A percentile compares a stretch with the other conserved stretches of the same genome.
Evolutionary conservation across 495 filamentous ascomycete genomes (phyloP).

Genomic region (Astrocystis sublimbata): DNA sequence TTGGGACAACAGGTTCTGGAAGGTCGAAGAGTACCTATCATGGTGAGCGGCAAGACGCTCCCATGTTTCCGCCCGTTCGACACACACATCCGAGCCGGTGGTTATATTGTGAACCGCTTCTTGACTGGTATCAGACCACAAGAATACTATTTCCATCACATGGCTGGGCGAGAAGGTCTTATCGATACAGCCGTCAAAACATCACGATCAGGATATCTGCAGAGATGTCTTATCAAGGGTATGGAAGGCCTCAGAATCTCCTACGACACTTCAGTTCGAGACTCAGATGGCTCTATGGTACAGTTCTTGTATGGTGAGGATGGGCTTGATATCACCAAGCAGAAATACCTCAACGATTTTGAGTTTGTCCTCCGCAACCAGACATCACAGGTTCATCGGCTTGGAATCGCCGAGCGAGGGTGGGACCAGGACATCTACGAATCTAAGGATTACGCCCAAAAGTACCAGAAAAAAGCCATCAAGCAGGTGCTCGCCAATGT

Average conservation of each 20-base stretch:
- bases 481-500: slow-evolving; percentile 71
- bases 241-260: slow-evolving; percentile 94
- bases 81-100: slow-evolving; percentile 84
- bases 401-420: slow-evolving; percentile 38
- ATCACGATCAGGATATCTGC: slow-evolving; percentile 91
- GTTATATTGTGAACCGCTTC: slow-evolving; percentile 94
- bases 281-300: slow-evolving; percentile 88
- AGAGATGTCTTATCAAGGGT: slow-evolving; percentile 97
- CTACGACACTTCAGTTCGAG: slow-evolving; percentile 91
- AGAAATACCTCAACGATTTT: slow-evolving; percentile 88
- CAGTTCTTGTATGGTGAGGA: slow-evolving; percentile 98
- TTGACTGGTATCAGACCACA: slow-evolving; percentile 97
- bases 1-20: slow-evolving; percentile 96
- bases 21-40: slow-evolving; percentile 89
- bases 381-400: slow-evolving; percentile 46
- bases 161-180: slow-evolving; percentile 97
- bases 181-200: slow-evolving; percentile 99
- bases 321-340: slow-evolving; percentile 89
- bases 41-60: slow-evolving; percentile 96
- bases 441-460: slow-evolving; percentile 63
- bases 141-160: slow-evolving; percentile 99
- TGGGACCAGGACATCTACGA: slow-evolving; percentile 51
- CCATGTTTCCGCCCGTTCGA: slow-evolving; percentile 94
- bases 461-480: slow-evolving; percentile 74
- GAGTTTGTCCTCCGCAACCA: slow-evolving; percentile 84